Percentiles rank a stretch among this genome's conserved stretches.
phyloP scores from a whole-genome alignment of 176 grass and related monocot species.

The Avena sativa region DNA sequence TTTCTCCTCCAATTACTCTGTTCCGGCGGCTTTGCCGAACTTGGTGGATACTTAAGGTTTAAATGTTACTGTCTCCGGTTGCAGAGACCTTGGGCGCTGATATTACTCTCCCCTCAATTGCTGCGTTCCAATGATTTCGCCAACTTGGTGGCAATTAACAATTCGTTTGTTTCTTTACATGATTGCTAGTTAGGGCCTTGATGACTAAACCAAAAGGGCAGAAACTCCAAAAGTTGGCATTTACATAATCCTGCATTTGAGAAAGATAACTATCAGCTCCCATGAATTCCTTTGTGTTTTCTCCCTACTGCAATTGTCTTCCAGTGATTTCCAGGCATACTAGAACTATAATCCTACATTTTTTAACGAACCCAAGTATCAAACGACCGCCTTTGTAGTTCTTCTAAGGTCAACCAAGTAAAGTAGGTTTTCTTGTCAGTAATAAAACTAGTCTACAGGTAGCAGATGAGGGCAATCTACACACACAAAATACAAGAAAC shows the following conservation, averaged over 20 bases:
- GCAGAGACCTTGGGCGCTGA: constrained; percentile 47
- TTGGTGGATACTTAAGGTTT: constrained; percentile 56
- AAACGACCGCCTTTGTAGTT: neutral
- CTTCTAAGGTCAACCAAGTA: constrained; percentile 16
- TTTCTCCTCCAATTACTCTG: constrained; percentile 46
- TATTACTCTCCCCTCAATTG: constrained; percentile 49
- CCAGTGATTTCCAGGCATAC: constrained; percentile 30
- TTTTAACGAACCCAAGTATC: constrained; percentile 25
- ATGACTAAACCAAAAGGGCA: constrained; percentile 66
- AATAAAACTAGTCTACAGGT: neutral
- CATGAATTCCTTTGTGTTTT: constrained; percentile 55
- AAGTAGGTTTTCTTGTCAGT: constrained; percentile 18
- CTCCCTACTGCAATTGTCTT: constrained; percentile 37
- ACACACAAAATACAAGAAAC: constrained; percentile 6
- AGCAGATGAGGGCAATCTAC: neutral
- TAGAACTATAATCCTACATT: constrained; percentile 25
- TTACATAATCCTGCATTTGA: constrained; percentile 72
- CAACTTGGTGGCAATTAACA: constrained; percentile 64
- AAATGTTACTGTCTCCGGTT: constrained; percentile 59
- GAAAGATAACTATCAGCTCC: constrained; percentile 76
- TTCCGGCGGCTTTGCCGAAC: constrained; percentile 46
- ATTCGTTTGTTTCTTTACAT: constrained; percentile 74
- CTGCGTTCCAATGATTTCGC: constrained; percentile 44
- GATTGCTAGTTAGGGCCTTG: constrained; percentile 66
- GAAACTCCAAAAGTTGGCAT: constrained; percentile 63